phyloP scores from a whole-genome alignment of 495 filamentous ascomycete species.

The Hypoxylon subgilvum region DNA sequence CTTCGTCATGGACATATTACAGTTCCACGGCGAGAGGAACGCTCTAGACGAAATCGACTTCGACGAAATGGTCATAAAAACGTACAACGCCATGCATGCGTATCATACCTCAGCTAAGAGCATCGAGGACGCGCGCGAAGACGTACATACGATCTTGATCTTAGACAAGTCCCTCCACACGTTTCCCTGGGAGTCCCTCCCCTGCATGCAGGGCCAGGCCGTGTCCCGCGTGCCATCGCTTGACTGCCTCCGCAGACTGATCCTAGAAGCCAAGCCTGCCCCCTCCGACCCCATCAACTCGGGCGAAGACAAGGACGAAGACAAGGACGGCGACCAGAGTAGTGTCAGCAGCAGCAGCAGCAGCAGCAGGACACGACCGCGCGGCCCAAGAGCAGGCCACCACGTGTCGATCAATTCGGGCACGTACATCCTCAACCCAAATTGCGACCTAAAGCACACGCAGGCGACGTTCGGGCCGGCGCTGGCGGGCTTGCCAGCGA shows the following conservation, averaged over 20 bases:
- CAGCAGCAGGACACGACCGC: no score
- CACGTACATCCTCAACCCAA: constrained; percentile 86
- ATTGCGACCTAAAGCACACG: constrained; percentile 79
- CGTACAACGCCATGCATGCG: constrained; percentile 74
- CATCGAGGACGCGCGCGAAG: constrained; percentile 40
- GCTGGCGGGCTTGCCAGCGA: constrained; percentile 56
- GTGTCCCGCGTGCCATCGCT: constrained; percentile 86
- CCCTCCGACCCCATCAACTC: neutral
- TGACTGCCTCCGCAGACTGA: constrained; percentile 68
- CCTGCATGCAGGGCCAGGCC: constrained; percentile 78
- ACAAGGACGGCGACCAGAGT: constrained; percentile 6
- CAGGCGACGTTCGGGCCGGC: constrained; percentile 71
- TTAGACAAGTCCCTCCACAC: constrained; percentile 87
- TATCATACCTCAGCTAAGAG: constrained; percentile 69
- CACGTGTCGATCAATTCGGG: constrained; percentile 66
- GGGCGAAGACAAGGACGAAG: constrained; percentile 13
- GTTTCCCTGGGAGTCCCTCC: constrained; percentile 95
- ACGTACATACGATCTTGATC: constrained; percentile 85
- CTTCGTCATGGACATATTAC: constrained; percentile 93
- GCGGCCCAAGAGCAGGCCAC: constrained; percentile 54
- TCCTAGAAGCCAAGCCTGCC: constrained; percentile 44
- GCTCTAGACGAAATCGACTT: constrained; percentile 98
- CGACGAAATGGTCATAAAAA: constrained; percentile 85
- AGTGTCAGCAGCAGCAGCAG: no score
- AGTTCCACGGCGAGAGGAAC: constrained; percentile 95